Evolutionary conservation across 2,329 filamentous ascomycete genomes (phyloP).

Genomic region (Fusarium sp.): DNA sequence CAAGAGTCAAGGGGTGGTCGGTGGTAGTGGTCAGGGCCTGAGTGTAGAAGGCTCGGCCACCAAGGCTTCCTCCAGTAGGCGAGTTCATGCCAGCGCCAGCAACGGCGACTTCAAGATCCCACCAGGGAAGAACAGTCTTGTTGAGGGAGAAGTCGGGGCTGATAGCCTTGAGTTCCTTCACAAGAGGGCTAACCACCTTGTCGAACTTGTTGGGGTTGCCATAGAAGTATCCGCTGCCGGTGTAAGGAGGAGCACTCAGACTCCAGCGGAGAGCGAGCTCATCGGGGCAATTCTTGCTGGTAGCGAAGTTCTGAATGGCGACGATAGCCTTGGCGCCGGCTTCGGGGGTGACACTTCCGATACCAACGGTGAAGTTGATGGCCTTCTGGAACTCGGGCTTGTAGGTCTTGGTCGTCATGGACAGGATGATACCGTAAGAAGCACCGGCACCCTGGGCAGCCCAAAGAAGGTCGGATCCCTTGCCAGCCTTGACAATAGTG

Average conservation of each 20-base stretch:
- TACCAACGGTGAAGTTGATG: slow-evolving; percentile 38
- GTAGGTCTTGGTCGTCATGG: slow-evolving; percentile 39
- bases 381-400: slow-evolving; percentile 38
- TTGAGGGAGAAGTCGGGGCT: slow-evolving; percentile 12
- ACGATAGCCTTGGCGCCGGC: slow-evolving; percentile 35
- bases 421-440: slow-evolving; percentile 42
- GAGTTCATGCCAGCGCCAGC: slow-evolving; percentile 39
- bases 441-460: slow-evolving; percentile 39
- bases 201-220: slow-evolving; percentile 41
- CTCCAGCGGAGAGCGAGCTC: slow-evolving; percentile 42
- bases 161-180: slow-evolving; percentile 27
- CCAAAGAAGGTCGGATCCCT: slow-evolving; percentile 42
- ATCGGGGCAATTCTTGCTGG: slow-evolving; percentile 30
- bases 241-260: slow-evolving; percentile 26
- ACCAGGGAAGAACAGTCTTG: slow-evolving; percentile 39
- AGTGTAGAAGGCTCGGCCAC: slow-evolving; percentile 40
- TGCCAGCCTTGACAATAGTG: slow-evolving; percentile 36
- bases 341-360: slow-evolving; percentile 28
- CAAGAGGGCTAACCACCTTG: slow-evolving; percentile 21
- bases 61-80: slow-evolving; percentile 34
- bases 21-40: slow-evolving; percentile 39
- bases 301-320: slow-evolving; percentile 39
- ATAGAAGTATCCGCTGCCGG: slow-evolving; percentile 42
- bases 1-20: slow-evolving; percentile 38
- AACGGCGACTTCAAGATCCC: slow-evolving; percentile 38